A percentile compares a stretch with the other conserved stretches of the same genome.
phyloP scores from a whole-genome alignment of 257 asterid genomes.

The Oldenlandia corymbosa region DNA sequence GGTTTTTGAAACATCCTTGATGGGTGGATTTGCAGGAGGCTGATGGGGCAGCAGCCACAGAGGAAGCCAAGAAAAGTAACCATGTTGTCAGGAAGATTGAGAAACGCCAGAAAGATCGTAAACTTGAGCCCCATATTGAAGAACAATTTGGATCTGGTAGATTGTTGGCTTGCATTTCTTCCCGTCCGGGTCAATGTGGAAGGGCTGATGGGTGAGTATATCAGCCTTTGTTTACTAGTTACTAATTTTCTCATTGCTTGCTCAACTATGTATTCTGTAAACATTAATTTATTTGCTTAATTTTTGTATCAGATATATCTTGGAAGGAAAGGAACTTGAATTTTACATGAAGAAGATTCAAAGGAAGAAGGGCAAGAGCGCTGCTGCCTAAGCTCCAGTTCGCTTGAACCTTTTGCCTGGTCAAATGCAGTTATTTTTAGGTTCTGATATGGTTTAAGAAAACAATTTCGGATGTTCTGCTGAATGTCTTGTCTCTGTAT shows the following conservation, averaged over 20 bases:
- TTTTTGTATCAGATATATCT: background rate
- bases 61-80: conserved; percentile 57
- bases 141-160: conserved; percentile 2
- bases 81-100: conserved; percentile 56
- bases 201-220: background rate
- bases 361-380: conserved; percentile 5
- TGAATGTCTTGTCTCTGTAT: background rate
- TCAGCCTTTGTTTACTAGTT: background rate
- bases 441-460: background rate
- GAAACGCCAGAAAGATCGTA: conserved; percentile 31
- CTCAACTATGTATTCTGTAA: no score
- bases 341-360: conserved; percentile 6
- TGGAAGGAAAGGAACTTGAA: conserved; percentile 2
- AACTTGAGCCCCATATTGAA: background rate
- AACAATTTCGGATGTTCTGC: background rate
- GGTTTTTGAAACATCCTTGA: no score
- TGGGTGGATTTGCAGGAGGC: conserved; percentile 20
- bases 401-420: background rate
- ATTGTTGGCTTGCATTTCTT: conserved; percentile 1
- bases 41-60: conserved; percentile 28
- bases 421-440: background rate
- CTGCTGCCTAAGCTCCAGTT: background rate
- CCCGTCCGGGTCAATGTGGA: conserved; percentile 3
- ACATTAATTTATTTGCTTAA: no score
- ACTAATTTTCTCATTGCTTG: background rate